Conservation (phyloP, 2,329 filamentous ascomycete species). For the Apiospora saccharicola region DNA sequence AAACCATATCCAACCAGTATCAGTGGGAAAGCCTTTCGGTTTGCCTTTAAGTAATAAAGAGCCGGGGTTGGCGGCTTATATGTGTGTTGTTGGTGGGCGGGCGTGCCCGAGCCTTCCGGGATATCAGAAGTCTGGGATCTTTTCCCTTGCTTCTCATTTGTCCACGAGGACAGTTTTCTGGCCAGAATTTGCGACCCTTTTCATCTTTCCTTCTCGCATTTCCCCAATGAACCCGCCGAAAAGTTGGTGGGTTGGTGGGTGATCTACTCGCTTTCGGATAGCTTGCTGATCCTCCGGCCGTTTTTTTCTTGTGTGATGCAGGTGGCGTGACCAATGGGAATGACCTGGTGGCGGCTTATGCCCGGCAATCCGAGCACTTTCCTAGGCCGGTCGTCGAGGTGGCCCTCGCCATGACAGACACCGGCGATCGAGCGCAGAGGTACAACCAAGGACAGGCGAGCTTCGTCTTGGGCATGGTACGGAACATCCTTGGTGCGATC, state of each 20-base stretch:
- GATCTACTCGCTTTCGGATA: not conserved
- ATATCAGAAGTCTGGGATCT: not conserved
- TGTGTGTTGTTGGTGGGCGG: not conserved
- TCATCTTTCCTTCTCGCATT: not conserved
- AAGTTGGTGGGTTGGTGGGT: not conserved
- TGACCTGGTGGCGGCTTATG: slow-evolving; percentile 62
- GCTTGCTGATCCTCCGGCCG: not conserved
- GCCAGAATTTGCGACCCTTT: not conserved
- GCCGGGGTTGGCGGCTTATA: not conserved
- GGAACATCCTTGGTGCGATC: slow-evolving; percentile 47
- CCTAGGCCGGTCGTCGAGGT: slow-evolving; percentile 53
- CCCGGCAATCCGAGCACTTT: slow-evolving; percentile 52
- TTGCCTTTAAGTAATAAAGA: not conserved
- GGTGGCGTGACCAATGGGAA: slow-evolving; percentile 52
- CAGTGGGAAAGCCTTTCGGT: too few relatives aligned
- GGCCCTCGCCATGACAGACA: slow-evolving; percentile 52
- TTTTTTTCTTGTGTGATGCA: not conserved
- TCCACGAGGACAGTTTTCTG: not conserved
- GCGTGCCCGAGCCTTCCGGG: slow-evolving; percentile 5
- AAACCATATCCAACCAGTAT: not conserved
- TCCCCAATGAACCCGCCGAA: not conserved
- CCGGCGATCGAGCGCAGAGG: slow-evolving; percentile 55
- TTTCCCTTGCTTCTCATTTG: not conserved
- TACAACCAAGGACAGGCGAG: slow-evolving; percentile 49
- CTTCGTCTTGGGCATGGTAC: slow-evolving; percentile 46